Conservation (phyloP, 202 grass and related monocot species). For the Setaria italica region DNA sequence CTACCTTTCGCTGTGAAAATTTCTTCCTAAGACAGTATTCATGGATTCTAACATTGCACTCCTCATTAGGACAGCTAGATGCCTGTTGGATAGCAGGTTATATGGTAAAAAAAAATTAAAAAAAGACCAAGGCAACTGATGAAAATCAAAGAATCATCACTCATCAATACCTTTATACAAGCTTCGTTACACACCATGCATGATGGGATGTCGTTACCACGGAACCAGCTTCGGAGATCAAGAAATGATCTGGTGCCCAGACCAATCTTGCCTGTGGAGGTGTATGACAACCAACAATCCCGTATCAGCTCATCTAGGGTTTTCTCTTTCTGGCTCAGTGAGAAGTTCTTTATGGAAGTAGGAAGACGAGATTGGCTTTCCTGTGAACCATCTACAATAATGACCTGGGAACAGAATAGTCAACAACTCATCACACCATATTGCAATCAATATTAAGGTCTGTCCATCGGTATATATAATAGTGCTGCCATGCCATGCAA, state of each 20-base stretch:
- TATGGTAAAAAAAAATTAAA: neutral
- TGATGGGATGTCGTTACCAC: slow-evolving; percentile 71
- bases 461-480: neutral
- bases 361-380: slow-evolving; percentile 63
- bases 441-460: slow-evolving; percentile 25
- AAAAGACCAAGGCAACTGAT: slow-evolving; percentile 17
- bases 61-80: slow-evolving; percentile 68
- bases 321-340: slow-evolving; percentile 85
- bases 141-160: neutral
- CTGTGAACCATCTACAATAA: slow-evolving; percentile 53
- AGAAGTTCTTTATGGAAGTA: slow-evolving; percentile 75
- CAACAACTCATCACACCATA: slow-evolving; percentile 1
- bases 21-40: slow-evolving; percentile 78
- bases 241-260: slow-evolving; percentile 86
- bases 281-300: slow-evolving; percentile 74
- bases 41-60: slow-evolving; percentile 80
- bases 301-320: slow-evolving; percentile 75
- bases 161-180: slow-evolving; percentile 73
- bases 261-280: slow-evolving; percentile 67
- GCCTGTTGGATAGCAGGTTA: slow-evolving; percentile 54
- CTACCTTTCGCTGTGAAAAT: slow-evolving; percentile 51
- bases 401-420: slow-evolving; percentile 50
- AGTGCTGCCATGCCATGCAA: neutral
- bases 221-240: slow-evolving; percentile 88
- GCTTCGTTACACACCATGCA: slow-evolving; percentile 91